Percentiles rank a stretch among this genome's conserved stretches.
Evolutionary conservation across 2,329 filamentous ascomycete species (phyloP).

Genomic region (Talaromyces sp.): DNA sequence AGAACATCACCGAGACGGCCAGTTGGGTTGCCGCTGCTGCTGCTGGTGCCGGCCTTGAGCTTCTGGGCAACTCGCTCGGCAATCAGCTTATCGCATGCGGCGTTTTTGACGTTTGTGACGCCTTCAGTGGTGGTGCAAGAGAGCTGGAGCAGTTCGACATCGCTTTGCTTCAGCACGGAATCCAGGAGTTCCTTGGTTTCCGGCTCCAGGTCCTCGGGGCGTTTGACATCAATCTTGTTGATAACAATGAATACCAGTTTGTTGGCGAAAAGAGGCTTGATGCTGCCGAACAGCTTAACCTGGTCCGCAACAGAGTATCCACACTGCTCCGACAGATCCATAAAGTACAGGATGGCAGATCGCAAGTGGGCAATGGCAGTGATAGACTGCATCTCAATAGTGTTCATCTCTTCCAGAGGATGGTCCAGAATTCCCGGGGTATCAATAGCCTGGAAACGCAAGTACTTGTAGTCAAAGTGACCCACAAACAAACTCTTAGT

Average conservation of each 20-base stretch:
- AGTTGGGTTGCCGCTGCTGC: conserved; percentile 66
- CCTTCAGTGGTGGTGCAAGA: conserved; percentile 95
- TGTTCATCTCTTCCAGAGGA: conserved; percentile 98
- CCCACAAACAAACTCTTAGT: conserved; percentile 97
- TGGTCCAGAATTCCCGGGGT: conserved; percentile 98
- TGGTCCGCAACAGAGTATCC: conserved; percentile 91
- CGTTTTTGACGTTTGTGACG: conserved; percentile 91
- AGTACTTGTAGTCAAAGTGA: conserved; percentile 95
- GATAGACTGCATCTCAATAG: conserved; percentile 98
- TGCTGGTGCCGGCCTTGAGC: conserved; percentile 81
- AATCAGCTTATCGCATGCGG: conserved; percentile 85
- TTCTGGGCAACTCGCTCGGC: conserved; percentile 93
- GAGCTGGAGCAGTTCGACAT: conserved; percentile 87
- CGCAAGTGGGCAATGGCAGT: conserved; percentile 95
- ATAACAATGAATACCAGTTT: conserved; percentile 95
- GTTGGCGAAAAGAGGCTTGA: conserved; percentile 94
- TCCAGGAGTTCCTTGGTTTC: conserved; percentile 75
- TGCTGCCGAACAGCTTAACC: conserved; percentile 91
- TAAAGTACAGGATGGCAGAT: conserved; percentile 94
- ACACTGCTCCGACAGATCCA: conserved; percentile 95
- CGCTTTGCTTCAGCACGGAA: conserved; percentile 73
- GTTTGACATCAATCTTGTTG: conserved; percentile 95
- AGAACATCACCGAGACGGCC: conserved; percentile 85
- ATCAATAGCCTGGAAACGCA: conserved; percentile 88
- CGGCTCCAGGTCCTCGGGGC: conserved; percentile 78